A percentile compares a stretch with the other conserved stretches of the same genome.
These are phyloP conservation scores for Monosporascus sp. DNA, from an alignment of 2,329 filamentous ascomycete genomes.

Conservation along the genomic window DNA sequence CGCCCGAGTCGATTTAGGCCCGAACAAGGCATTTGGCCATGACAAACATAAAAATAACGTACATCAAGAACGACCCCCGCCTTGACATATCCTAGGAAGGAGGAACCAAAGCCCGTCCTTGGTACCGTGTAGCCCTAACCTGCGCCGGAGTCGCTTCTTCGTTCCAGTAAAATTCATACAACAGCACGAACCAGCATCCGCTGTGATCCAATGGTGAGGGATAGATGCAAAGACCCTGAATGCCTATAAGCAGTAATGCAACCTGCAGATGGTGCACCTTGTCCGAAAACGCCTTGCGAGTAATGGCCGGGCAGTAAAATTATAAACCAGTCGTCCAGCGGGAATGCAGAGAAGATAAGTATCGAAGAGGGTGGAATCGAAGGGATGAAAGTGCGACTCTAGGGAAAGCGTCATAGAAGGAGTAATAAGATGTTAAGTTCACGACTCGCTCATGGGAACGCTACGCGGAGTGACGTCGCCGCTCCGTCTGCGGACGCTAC, in stretches of 20 bases:
- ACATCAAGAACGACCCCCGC: neutral
- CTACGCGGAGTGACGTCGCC: slow-evolving; percentile 52
- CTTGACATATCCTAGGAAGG: neutral
- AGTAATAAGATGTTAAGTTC: slow-evolving; percentile 16
- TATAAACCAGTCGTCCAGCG: neutral
- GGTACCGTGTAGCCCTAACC: neutral
- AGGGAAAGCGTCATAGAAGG: slow-evolving; percentile 29
- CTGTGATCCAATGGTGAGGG: neutral
- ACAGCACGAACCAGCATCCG: neutral
- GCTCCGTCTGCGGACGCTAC: slow-evolving; percentile 43
- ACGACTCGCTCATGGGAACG: slow-evolving; percentile 43
- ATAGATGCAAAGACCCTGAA: neutral
- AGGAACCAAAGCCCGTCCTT: neutral
- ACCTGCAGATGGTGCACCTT: neutral
- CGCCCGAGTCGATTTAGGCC: neutral
- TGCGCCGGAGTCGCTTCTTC: neutral
- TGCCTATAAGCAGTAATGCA: neutral
- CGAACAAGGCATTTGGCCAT: neutral
- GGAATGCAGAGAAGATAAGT: neutral
- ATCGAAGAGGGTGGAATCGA: slow-evolving; percentile 24
- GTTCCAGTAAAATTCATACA: neutral
- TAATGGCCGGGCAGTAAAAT: neutral
- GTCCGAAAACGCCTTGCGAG: neutral
- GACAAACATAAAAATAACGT: neutral
- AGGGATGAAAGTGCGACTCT: slow-evolving; percentile 25